Evolutionary conservation across 306 rosid genomes (phyloP).

Genomic region (Hylodesmum podocarpum): DNA sequence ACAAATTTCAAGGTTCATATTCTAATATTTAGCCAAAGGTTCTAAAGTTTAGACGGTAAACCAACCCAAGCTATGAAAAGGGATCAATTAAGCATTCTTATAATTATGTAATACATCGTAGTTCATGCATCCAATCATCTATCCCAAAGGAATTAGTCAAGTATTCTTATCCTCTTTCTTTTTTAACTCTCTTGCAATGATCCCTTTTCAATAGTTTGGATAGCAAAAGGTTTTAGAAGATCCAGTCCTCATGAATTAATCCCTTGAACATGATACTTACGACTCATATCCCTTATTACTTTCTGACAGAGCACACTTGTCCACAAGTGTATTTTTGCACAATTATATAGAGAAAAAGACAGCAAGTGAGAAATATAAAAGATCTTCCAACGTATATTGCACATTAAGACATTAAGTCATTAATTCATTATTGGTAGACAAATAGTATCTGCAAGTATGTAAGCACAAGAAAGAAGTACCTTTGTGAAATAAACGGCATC

Average conservation of each 20-base stretch:
- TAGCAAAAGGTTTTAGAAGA: not conserved
- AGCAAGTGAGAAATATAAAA: not conserved
- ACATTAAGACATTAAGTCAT: not conserved
- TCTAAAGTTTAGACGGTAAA: too few species aligned
- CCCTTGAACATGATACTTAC: not conserved
- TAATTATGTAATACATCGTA: too few species aligned
- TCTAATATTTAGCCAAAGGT: too few species aligned
- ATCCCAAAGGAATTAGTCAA: too few species aligned
- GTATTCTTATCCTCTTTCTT: not conserved
- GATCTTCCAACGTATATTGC: not conserved
- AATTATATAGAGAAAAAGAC: slow-evolving; percentile 1
- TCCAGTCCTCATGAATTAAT: not conserved
- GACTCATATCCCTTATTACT: not conserved
- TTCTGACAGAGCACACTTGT: not conserved
- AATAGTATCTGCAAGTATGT: not conserved
- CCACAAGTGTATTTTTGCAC: not conserved
- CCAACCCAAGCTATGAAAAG: too few species aligned
- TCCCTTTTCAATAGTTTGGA: not conserved
- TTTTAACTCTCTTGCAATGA: not conserved
- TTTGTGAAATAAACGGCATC: slow-evolving; percentile 94
- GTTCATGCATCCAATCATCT: too few species aligned
- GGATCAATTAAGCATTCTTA: too few species aligned
- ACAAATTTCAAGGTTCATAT: too few species aligned
- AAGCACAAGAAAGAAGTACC: slow-evolving; percentile 40
- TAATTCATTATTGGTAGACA: not conserved